Conservation (phyloP, 371 early-diverging fungal genomes). For the Mycotypha africana region DNA sequence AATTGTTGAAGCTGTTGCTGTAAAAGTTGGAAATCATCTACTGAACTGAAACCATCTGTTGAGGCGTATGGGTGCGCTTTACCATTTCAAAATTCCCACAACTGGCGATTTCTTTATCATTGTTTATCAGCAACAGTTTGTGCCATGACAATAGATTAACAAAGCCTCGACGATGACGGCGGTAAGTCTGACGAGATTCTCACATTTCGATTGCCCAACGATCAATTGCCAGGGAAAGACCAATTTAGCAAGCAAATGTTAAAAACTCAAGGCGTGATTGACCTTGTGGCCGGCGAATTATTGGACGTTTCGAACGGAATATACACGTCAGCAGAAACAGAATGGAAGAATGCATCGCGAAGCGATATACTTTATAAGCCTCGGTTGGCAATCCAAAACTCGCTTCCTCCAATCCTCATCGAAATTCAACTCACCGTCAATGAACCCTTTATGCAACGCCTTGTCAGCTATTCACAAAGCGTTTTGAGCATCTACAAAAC, state of each 20-base stretch:
- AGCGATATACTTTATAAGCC: conserved; percentile 16
- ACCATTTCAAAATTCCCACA: no score
- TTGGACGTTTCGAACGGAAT: conserved; percentile 9
- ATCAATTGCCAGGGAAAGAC: conserved; percentile 7
- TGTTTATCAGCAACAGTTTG: no score
- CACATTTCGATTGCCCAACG: conserved; percentile 9
- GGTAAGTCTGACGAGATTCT: conserved; percentile 3
- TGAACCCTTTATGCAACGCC: conserved; percentile 10
- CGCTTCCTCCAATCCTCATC: conserved; percentile 14
- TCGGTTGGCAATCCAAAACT: conserved; percentile 11
- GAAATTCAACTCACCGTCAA: conserved; percentile 15
- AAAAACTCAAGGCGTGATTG: conserved; percentile 7
- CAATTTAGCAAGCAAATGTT: conserved; percentile 7
- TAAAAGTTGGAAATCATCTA: no score
- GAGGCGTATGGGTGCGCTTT: no score
- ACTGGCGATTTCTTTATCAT: no score
- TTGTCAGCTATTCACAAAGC: background rate
- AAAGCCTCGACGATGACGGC: no score
- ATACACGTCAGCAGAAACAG: conserved; percentile 11
- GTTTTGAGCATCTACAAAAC: background rate
- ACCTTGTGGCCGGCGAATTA: conserved; percentile 5
- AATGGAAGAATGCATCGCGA: conserved; percentile 12
- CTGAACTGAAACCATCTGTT: no score
- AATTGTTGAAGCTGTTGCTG: no score
- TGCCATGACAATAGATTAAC: no score